Evolutionary conservation across 768 basidiomycete species (phyloP).

Genomic region (Tylopilus subfusipes): DNA sequence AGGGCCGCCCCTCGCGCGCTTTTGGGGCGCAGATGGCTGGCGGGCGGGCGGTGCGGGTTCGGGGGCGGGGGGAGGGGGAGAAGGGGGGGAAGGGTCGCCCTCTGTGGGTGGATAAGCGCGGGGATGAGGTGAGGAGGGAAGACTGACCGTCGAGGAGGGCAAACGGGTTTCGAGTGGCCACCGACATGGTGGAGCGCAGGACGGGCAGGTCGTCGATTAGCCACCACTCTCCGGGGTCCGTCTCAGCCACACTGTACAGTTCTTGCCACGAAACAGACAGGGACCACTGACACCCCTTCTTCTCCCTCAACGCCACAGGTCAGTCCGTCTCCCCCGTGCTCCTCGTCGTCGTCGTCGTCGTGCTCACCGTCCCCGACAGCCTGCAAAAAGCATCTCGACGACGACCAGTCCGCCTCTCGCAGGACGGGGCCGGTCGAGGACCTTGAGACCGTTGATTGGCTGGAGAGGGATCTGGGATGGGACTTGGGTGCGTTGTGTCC

Average conservation of each 20-base stretch:
- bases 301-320: constrained; percentile 45
- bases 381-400: constrained; percentile 86
- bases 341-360: neutral
- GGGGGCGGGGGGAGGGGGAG: constrained; percentile 33
- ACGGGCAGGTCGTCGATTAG: neutral
- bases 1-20: constrained; percentile 53
- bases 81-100: constrained; percentile 41
- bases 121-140: neutral
- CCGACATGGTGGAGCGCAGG: constrained; percentile 59
- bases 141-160: constrained; percentile 73
- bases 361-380: constrained; percentile 36
- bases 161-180: constrained; percentile 86
- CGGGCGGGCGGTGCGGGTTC: constrained; percentile 31
- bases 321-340: neutral
- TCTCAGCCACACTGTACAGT: constrained; percentile 46
- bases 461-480: constrained; percentile 69
- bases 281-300: neutral
- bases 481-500: constrained; percentile 84
- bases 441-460: constrained; percentile 83
- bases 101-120: constrained; percentile 32
- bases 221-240: constrained; percentile 39
- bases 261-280: constrained; percentile 27
- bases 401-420: constrained; percentile 64
- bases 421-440: constrained; percentile 79
- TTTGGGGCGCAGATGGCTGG: constrained; percentile 36